A percentile compares a stretch with the other conserved stretches of the same genome.
Conservation (phyloP, 768 basidiomycete genomes). For the Glaciozyma martinii region DNA sequence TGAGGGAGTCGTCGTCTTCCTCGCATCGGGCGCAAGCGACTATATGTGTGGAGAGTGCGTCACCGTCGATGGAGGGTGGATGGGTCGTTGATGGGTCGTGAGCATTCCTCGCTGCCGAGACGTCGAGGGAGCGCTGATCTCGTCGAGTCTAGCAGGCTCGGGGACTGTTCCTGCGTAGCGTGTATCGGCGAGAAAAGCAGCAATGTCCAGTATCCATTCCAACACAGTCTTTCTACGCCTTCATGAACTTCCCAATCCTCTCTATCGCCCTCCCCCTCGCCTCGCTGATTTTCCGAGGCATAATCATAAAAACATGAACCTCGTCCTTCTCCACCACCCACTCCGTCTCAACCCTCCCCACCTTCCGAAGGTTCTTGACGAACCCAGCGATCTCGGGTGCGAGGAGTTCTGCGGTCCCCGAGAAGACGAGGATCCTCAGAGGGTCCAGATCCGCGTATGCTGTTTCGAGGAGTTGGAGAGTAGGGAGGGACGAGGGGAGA, state of each 20-base stretch:
- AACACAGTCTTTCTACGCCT: not conserved
- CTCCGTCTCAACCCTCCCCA: not conserved
- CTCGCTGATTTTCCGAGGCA: not conserved
- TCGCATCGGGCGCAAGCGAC: constrained; percentile 58
- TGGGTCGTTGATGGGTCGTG: constrained; percentile 8
- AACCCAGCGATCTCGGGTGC: not conserved
- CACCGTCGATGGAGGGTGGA: constrained; percentile 61
- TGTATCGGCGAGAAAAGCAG: too few relatives aligned
- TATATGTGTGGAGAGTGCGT: constrained; percentile 65
- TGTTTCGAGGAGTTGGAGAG: not conserved
- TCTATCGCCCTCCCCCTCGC: not conserved
- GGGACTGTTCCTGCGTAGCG: too few relatives aligned
- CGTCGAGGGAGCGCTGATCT: too few relatives aligned
- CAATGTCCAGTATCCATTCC: not conserved
- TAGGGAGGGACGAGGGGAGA: not conserved
- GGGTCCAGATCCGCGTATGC: not conserved
- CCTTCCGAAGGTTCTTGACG: not conserved
- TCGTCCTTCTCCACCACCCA: not conserved
- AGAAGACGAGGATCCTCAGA: not conserved
- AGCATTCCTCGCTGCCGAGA: too few relatives aligned
- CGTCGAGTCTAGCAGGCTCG: too few relatives aligned
- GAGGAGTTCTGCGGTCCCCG: not conserved
- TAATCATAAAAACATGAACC: not conserved
- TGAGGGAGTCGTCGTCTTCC: constrained; percentile 61
- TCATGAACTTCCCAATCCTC: not conserved